phyloP scores from a whole-genome alignment of 2,329 filamentous ascomycete species.

The Xylaria sp. region DNA sequence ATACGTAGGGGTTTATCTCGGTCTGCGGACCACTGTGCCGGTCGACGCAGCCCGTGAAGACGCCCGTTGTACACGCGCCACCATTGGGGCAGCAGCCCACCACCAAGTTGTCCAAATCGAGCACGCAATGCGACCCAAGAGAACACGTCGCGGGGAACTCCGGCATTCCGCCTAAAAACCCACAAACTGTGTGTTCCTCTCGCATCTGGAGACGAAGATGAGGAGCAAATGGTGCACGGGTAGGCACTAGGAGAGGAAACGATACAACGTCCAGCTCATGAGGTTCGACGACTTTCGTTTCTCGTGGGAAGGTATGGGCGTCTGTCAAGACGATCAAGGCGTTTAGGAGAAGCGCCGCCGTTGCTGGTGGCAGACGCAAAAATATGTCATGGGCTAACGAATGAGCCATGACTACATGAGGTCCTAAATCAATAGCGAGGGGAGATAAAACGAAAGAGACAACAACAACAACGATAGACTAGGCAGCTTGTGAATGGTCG shows the following conservation, averaged over 20 bases:
- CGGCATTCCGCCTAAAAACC: slow-evolving; percentile 50
- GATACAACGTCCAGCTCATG: slow-evolving; percentile 37
- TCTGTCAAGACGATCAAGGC: slow-evolving; percentile 31
- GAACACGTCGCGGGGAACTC: slow-evolving; percentile 52
- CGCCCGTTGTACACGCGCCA: slow-evolving; percentile 47
- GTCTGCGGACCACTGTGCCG: slow-evolving; percentile 44
- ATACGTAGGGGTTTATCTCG: slow-evolving; percentile 51
- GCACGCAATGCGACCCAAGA: slow-evolving; percentile 53
- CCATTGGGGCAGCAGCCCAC: slow-evolving; percentile 54
- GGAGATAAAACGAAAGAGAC: neutral
- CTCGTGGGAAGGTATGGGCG: slow-evolving; percentile 38
- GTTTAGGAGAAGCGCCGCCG: slow-evolving; percentile 34
- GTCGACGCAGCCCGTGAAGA: slow-evolving; percentile 56
- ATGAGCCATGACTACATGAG: slow-evolving; percentile 28
- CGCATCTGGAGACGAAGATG: slow-evolving; percentile 35
- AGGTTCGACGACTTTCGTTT: slow-evolving; percentile 36
- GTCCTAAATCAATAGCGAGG: slow-evolving; percentile 6
- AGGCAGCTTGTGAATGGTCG: neutral
- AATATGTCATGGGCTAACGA: slow-evolving; percentile 32
- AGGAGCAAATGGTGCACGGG: slow-evolving; percentile 37
- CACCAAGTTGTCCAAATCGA: slow-evolving; percentile 44
- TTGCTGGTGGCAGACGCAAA: slow-evolving; percentile 34
- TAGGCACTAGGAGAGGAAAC: slow-evolving; percentile 40
- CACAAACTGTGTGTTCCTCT: slow-evolving; percentile 51
- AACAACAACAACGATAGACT: neutral